These are phyloP conservation scores for Aspergillus taichungensis DNA, from an alignment of 495 filamentous ascomycete species.

Conservation along the genomic window DNA sequence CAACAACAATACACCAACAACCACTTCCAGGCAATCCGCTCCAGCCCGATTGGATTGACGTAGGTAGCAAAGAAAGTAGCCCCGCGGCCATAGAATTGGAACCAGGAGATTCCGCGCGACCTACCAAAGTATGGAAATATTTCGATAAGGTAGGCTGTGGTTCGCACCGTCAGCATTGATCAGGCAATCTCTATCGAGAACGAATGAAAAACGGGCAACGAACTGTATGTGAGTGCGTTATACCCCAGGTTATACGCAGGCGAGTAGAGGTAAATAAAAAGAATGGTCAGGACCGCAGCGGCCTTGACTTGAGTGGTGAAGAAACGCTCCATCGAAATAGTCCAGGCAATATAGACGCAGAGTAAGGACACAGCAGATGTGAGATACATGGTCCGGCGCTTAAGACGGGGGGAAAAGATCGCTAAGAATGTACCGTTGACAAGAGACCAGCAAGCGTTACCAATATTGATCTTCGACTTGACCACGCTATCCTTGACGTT, in stretches of 20 bases:
- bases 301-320: conserved; percentile 31
- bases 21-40: conserved; percentile 52
- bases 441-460: conserved; percentile 48
- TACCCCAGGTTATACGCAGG: conserved; percentile 63
- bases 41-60: conserved; percentile 55
- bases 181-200: not conserved
- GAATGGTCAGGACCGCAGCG: conserved; percentile 43
- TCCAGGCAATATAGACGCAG: conserved; percentile 50
- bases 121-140: conserved; percentile 55
- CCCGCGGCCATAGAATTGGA: conserved; percentile 51
- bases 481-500: conserved; percentile 41
- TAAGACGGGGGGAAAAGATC: conserved; percentile 43
- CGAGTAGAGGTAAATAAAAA: conserved; percentile 56
- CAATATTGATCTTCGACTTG: conserved; percentile 50
- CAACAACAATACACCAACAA: conserved; percentile 55
- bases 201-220: conserved; percentile 8
- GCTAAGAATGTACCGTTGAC: conserved; percentile 44
- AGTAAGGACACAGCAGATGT: conserved; percentile 43
- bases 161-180: not conserved
- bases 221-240: conserved; percentile 59
- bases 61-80: conserved; percentile 52
- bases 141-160: conserved; percentile 49
- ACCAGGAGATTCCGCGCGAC: conserved; percentile 51
- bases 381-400: conserved; percentile 51
- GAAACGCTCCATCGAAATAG: conserved; percentile 47